Percentiles rank a stretch among this genome's conserved stretches.
These are phyloP conservation scores for Elasticomyces elasticus DNA, from an alignment of 495 filamentous ascomycete species.

Conservation along the genomic window DNA sequence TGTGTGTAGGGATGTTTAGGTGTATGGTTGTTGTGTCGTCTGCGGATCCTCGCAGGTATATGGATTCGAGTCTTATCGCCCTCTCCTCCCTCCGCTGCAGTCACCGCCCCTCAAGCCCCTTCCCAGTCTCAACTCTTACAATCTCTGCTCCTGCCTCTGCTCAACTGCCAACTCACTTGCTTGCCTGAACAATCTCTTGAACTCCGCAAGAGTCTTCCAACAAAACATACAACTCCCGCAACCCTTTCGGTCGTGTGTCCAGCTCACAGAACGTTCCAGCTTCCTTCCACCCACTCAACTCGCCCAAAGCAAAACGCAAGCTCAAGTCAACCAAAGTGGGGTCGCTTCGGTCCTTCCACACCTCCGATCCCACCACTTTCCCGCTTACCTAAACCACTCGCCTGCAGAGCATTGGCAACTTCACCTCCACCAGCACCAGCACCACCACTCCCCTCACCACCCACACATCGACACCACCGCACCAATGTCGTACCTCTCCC, in stretches of 20 bases:
- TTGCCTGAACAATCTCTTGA: too few relatives aligned
- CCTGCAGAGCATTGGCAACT: neutral
- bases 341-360: too few relatives aligned
- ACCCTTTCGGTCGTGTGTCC: too few relatives aligned
- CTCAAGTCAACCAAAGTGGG: neutral
- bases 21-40: neutral
- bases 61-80: neutral
- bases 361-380: neutral
- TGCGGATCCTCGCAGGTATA: neutral
- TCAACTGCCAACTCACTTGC: neutral
- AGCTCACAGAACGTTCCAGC: too few relatives aligned
- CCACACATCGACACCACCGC: too few relatives aligned
- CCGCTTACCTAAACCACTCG: neutral
- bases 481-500: constrained; percentile 63
- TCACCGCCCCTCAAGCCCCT: neutral
- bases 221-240: too few relatives aligned
- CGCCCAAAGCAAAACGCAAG: neutral
- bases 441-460: neutral
- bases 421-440: too few relatives aligned
- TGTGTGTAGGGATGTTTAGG: neutral
- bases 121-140: neutral
- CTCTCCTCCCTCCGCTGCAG: neutral
- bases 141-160: neutral
- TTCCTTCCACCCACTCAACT: too few relatives aligned
- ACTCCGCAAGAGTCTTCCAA: too few relatives aligned